Evolutionary conservation across 352 stramenopile genomes (phyloP).

Genomic region (Albugo candida): DNA sequence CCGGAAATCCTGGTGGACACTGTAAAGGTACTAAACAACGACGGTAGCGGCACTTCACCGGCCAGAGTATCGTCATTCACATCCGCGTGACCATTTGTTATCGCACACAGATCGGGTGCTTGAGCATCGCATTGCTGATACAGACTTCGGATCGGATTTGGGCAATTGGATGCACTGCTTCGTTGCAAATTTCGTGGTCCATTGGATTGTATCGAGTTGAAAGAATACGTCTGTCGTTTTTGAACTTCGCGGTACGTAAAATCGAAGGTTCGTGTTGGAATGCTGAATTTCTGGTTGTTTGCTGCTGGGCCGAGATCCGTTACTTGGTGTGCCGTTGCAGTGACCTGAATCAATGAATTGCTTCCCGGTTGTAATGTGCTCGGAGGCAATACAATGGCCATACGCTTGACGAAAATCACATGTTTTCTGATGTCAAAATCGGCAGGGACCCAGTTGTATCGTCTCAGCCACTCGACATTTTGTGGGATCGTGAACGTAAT

Average conservation of each 20-base stretch:
- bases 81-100: slow-evolving; percentile 1
- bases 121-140: slow-evolving; percentile 2
- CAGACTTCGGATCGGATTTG: background rate
- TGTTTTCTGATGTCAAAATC: slow-evolving; percentile 4
- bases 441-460: slow-evolving; percentile 4
- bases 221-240: no score
- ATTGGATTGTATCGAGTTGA: no score
- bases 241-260: slow-evolving; percentile 4
- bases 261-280: slow-evolving; percentile 2
- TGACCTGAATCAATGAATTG: slow-evolving; percentile 1
- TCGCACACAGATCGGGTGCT: slow-evolving; percentile 1
- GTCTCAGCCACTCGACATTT: slow-evolving; percentile 1
- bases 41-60: slow-evolving; percentile 4
- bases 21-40: slow-evolving; percentile 4
- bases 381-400: slow-evolving; percentile 4
- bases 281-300: slow-evolving; percentile 6
- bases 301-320: slow-evolving; percentile 5
- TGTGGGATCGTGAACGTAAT: slow-evolving; percentile 5
- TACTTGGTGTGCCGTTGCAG: background rate
- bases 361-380: background rate
- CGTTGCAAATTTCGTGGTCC: no score
- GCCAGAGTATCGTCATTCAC: background rate
- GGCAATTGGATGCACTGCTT: background rate
- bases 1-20: slow-evolving; percentile 1
- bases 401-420: slow-evolving; percentile 1